A percentile compares a stretch with the other conserved stretches of the same genome.
phyloP scores from a whole-genome alignment of 306 rosid genomes.

The Citrullus amarus region DNA sequence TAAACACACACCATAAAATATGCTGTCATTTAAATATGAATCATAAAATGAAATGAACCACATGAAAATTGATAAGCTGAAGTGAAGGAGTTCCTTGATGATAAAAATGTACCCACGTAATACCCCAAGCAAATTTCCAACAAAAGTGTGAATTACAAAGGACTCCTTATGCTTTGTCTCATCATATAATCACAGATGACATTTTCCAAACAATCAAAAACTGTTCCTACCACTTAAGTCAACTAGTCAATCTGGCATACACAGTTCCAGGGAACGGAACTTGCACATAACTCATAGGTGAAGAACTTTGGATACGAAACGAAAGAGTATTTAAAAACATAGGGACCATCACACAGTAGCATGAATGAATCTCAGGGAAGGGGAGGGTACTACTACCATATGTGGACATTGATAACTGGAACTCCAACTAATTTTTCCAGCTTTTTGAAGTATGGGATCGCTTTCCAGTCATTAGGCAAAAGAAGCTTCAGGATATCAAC shows the following conservation, averaged over 20 bases:
- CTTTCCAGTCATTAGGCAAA: constrained; percentile 79
- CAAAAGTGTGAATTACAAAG: neutral
- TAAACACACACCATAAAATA: neutral
- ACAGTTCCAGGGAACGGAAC: neutral
- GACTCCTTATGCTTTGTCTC: neutral
- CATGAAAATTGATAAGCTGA: neutral
- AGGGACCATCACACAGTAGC: neutral
- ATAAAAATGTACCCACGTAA: neutral
- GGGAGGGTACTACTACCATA: constrained; percentile 46
- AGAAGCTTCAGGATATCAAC: constrained; percentile 91
- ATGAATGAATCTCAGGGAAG: neutral
- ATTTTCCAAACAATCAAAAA: neutral
- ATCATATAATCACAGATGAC: neutral
- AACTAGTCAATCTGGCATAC: neutral
- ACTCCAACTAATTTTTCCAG: constrained; percentile 88
- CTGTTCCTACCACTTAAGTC: neutral
- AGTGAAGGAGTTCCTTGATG: neutral
- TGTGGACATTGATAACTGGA: constrained; percentile 89
- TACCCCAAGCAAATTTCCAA: neutral
- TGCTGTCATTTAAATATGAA: neutral
- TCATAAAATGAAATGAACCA: neutral
- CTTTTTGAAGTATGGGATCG: constrained; percentile 81
- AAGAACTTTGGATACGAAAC: neutral
- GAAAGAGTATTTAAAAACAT: neutral
- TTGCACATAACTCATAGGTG: neutral